These are phyloP conservation scores for Pythium oligandrum DNA, from an alignment of 352 stramenopile species.

Conservation along the genomic window DNA sequence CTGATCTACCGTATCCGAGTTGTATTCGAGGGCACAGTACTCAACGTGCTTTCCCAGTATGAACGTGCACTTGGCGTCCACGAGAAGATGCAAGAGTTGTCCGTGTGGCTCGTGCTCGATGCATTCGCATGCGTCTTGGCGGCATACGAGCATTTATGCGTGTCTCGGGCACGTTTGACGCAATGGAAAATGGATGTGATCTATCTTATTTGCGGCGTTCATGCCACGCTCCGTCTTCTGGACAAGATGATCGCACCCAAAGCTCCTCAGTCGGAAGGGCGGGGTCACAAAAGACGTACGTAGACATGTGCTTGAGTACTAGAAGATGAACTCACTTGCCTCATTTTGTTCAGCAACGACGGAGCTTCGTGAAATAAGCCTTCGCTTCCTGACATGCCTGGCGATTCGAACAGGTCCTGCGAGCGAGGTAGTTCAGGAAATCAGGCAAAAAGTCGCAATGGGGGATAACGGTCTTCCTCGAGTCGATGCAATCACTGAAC, in stretches of 20 bases:
- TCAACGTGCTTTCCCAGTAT: conserved; percentile 34
- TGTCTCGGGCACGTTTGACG: conserved; percentile 32
- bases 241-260: conserved; percentile 46
- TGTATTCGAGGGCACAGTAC: conserved; percentile 38
- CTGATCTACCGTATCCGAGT: conserved; percentile 41
- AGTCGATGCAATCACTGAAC: conserved; percentile 45
- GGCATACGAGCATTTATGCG: conserved; percentile 39
- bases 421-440: conserved; percentile 28
- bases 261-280: conserved; percentile 11
- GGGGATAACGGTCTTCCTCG: background rate
- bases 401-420: conserved; percentile 35
- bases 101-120: conserved; percentile 46
- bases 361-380: conserved; percentile 37
- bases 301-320: background rate
- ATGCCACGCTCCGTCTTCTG: conserved; percentile 42
- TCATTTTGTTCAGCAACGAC: conserved; percentile 23
- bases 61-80: conserved; percentile 54
- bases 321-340: too few species aligned
- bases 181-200: conserved; percentile 78
- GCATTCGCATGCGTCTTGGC: conserved; percentile 33
- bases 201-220: conserved; percentile 56
- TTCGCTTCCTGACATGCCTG: conserved; percentile 48
- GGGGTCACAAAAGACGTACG: conserved; percentile 32
- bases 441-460: background rate
- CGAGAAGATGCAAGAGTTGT: conserved; percentile 56